Evolutionary conservation across 2,329 filamentous ascomycete species (phyloP), one percentile per base, ranked within the genome.

Genomic region (Apiospora malaysiana): DNA sequence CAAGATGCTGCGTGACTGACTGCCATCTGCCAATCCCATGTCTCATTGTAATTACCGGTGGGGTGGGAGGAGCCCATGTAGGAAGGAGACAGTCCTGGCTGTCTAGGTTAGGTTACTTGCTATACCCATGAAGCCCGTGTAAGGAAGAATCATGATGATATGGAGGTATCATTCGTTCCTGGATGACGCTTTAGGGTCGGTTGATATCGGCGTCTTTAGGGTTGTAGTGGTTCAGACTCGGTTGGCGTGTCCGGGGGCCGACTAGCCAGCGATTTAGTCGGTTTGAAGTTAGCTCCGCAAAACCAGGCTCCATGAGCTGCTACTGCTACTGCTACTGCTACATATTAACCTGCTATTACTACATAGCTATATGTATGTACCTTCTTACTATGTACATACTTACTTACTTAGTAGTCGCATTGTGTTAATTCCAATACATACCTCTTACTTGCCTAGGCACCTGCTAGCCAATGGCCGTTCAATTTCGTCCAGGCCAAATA

Each of bases 231-330:
- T 14, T 5, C n/a, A 49, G 47, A 10, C 8, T 23, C 14, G n/a
- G 47, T 9, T 49, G 47, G 23, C 9, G 47, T 49, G 2, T 23
- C 23, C 7, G 46, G 46, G 47, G 14, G 25, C 27, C 27, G 27
- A 21, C 16, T 59, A 59, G 51, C 51, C 12, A 32, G 49, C 25
- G 21, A 25, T 10, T 16, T 59, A 37, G 27, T 59, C 16, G 18
- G 21, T 32, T 59, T 59, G 51, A 59, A 59, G 51, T 37, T 59
- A 59, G 51, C 51, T 59, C 51, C 51, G 51, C 51, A 37, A 59
- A 59, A 51, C 37, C 14, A 32, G 51, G 18, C 51, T n/a, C 51
- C 51, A 56, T 56, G 10, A 21, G 8, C 49, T 7, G 25, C 25
- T 21, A 6, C 51, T 59, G 32, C 32, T 56, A 51, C 25, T 23